Conservation (phyloP, 2,329 filamentous ascomycete species). For the Cladosporium austrohemisphaericum region DNA sequence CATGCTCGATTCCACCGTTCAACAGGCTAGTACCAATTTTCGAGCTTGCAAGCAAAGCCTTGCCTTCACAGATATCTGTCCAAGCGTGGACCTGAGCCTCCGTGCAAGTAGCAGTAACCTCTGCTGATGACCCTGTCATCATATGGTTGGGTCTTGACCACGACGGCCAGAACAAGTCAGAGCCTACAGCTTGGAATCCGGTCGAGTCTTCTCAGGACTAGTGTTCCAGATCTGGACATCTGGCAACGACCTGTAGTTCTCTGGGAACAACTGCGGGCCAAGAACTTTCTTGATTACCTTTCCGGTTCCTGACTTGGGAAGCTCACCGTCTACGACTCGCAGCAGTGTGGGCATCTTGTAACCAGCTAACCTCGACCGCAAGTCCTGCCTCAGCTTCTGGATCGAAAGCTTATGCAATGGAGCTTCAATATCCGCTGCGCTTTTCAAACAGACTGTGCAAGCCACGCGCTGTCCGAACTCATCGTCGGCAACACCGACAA, state of each 20-base stretch:
- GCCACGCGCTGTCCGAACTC: slow-evolving; percentile 55
- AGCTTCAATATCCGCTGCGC: slow-evolving; percentile 25
- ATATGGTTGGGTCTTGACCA: too few species aligned
- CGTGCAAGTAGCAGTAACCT: too few species aligned
- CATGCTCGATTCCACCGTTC: too few species aligned
- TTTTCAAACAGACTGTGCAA: slow-evolving; percentile 46
- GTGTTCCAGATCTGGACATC: slow-evolving; percentile 31
- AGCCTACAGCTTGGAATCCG: slow-evolving; percentile 1
- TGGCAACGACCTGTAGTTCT: slow-evolving; percentile 19
- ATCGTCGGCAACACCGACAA: slow-evolving; percentile 51
- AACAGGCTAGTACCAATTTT: too few species aligned
- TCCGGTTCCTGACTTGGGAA: slow-evolving; percentile 48
- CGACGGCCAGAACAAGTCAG: too few species aligned
- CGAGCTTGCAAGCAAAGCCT: too few species aligned
- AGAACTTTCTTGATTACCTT: slow-evolving; percentile 50
- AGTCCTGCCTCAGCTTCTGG: slow-evolving; percentile 41
- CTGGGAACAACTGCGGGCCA: slow-evolving; percentile 30
- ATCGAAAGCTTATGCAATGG: slow-evolving; percentile 34
- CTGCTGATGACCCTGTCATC: too few species aligned
- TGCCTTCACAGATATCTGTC: too few species aligned
- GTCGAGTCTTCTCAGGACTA: neutral
- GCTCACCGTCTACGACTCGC: slow-evolving; percentile 41
- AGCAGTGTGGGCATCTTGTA: slow-evolving; percentile 51
- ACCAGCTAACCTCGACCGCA: slow-evolving; percentile 42
- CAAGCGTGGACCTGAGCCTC: too few species aligned